Evolutionary conservation across 768 basidiomycete genomes (phyloP), one percentile per base, ranked within the genome.

Genomic region (Tricholoma flavovirens): DNA sequence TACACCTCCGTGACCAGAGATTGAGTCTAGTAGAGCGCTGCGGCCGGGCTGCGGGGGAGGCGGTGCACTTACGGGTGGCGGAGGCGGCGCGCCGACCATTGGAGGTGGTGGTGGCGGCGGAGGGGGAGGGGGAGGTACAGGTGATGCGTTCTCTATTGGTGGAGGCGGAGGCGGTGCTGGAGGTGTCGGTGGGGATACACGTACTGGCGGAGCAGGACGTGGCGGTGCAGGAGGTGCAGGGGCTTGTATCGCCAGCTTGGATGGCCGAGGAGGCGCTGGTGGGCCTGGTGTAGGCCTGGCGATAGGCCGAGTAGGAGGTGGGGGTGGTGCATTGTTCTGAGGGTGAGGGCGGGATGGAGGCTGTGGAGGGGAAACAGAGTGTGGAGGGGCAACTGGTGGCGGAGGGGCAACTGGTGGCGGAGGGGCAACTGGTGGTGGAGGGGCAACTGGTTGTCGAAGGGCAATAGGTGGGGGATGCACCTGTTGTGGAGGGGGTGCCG

Each of bases 31-130:
- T n/a, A 62, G 42, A 8, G 58, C 53, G 32, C 24, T 43, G 21
- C 90, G 81, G 5, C 82, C 89, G 15, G 83, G 76, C 60, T 80
- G 81, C 5, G 83, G 68, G 9, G 85, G 64, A 4, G 84, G 79
- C 1, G 83, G 60, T 12, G 62, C 61, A 7, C 62, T 64, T 14
- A 64, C 66, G 21, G 62, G 21, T 5, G 67, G 59, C 5, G 76
- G 69, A 0, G 69, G 67, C 5, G 68, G 66, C 0, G 60, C 60
- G 1, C 57, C 67, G 1, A 72, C 74, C 10, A 63, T 64, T 7
- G 56, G 50, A 4, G 69, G 59, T 5, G 71, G 66, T 1, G 79
- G 74, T 6, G 56, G 50, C 2, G 69, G 59, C 5, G 71, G 66
- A 1, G 79, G 74, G 2, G 82, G 78, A 0, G 82, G 80, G 0